Conservation (phyloP, 2,329 filamentous ascomycete genomes). For the Fusarium verrucosum region DNA sequence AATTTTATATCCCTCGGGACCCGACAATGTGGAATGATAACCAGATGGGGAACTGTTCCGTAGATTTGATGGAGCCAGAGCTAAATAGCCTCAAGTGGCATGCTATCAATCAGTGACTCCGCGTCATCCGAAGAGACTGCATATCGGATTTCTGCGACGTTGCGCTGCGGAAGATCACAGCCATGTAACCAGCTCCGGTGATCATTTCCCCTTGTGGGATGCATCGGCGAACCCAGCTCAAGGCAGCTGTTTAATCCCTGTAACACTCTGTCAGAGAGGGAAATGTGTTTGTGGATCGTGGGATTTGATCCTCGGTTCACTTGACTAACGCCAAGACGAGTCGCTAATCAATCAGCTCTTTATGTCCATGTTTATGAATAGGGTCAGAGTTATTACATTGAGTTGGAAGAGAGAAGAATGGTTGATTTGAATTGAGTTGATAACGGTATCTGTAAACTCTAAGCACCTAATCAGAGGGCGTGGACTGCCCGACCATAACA, state of each 20-base stretch:
- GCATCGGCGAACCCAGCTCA: slow-evolving; percentile 21
- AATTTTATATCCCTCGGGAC: background rate
- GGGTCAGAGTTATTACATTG: too few relatives aligned
- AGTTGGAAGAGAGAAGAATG: background rate
- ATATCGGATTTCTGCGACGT: background rate
- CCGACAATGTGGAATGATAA: slow-evolving; percentile 12
- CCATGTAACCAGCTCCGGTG: background rate
- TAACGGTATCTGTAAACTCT: too few relatives aligned
- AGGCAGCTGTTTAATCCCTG: slow-evolving; percentile 26
- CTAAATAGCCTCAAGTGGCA: background rate
- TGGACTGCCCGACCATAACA: too few relatives aligned
- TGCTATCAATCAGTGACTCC: slow-evolving; percentile 33
- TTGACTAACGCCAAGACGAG: slow-evolving; percentile 26
- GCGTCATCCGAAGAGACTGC: slow-evolving; percentile 17
- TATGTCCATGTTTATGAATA: too few relatives aligned
- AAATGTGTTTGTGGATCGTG: slow-evolving; percentile 10
- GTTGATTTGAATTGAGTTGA: too few relatives aligned
- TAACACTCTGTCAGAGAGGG: background rate
- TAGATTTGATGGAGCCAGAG: background rate
- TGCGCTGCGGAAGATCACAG: background rate
- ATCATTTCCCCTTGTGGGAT: background rate
- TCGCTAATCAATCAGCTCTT: background rate
- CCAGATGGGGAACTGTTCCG: slow-evolving; percentile 2
- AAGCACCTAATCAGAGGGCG: too few relatives aligned
- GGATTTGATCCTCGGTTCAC: slow-evolving; percentile 4